These are phyloP conservation scores for Globisporangium solare DNA, from an alignment of 352 stramenopile species.

Conservation along the genomic window DNA sequence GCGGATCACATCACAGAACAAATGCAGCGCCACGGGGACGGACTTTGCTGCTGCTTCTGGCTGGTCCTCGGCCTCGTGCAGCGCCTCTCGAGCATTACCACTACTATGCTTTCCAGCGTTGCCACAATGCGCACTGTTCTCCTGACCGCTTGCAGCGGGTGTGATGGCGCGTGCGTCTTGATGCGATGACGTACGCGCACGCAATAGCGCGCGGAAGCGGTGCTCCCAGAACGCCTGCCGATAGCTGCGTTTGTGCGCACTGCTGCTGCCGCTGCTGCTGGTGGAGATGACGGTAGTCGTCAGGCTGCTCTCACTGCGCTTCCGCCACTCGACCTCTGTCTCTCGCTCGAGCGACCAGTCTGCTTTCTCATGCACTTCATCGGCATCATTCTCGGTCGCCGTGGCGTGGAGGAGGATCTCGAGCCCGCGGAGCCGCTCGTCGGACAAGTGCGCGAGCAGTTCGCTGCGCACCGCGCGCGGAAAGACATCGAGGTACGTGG, in stretches of 20 bases:
- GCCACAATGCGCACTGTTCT: neutral
- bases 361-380: slow-evolving; percentile 3
- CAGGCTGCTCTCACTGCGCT: slow-evolving; percentile 7
- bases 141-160: neutral
- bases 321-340: slow-evolving; percentile 14
- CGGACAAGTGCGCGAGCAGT: slow-evolving; percentile 35
- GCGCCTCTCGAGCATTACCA: neutral
- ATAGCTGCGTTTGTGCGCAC: slow-evolving; percentile 29
- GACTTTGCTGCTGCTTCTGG: neutral
- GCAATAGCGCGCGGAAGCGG: slow-evolving; percentile 44
- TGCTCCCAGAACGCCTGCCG: slow-evolving; percentile 54
- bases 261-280: neutral
- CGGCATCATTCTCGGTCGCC: slow-evolving; percentile 12
- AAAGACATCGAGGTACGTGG: slow-evolving; percentile 38
- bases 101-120: neutral
- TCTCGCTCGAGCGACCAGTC: slow-evolving; percentile 14
- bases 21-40: slow-evolving; percentile 7
- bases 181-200: slow-evolving; percentile 21
- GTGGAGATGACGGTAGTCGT: neutral
- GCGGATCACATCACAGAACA: slow-evolving; percentile 57
- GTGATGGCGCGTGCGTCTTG: neutral
- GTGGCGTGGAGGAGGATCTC: slow-evolving; percentile 32
- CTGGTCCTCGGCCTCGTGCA: neutral
- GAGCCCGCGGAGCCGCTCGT: slow-evolving; percentile 41
- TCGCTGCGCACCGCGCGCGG: slow-evolving; percentile 30